Conservation (phyloP, 2,329 filamentous ascomycete genomes). For the Colletotrichum sansevieriae region DNA sequence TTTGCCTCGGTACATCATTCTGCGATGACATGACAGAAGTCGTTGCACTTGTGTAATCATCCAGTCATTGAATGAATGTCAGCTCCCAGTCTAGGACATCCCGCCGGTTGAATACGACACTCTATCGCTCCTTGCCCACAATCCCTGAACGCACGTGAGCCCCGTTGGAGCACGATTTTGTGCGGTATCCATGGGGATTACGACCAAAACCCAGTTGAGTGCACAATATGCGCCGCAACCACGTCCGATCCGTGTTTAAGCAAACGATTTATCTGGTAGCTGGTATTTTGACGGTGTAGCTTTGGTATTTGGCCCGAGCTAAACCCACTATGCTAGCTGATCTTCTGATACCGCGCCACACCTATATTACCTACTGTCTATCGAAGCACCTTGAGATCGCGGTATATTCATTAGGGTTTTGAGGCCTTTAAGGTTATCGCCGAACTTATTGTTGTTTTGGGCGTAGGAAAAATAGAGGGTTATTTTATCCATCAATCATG, state of each 20-base stretch:
- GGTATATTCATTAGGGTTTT: too few relatives aligned
- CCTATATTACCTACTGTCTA: too few relatives aligned
- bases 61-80: background rate
- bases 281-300: too few relatives aligned
- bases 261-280: background rate
- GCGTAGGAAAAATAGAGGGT: too few relatives aligned
- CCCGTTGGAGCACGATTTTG: constrained; percentile 4
- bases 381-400: too few relatives aligned
- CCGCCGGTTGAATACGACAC: constrained; percentile 12
- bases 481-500: too few relatives aligned
- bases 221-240: background rate
- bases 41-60: background rate
- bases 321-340: too few relatives aligned
- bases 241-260: background rate
- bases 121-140: background rate
- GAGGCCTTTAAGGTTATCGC: too few relatives aligned
- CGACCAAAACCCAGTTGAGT: background rate
- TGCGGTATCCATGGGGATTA: background rate
- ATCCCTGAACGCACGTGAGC: constrained; percentile 27
- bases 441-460: too few relatives aligned
- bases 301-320: too few relatives aligned
- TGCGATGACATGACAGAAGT: constrained; percentile 13
- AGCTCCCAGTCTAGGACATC: background rate
- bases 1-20: constrained; percentile 31
- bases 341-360: too few relatives aligned